phyloP scores from a whole-genome alignment of 805 yeast genomes.

The Ogataea zsoltii region DNA sequence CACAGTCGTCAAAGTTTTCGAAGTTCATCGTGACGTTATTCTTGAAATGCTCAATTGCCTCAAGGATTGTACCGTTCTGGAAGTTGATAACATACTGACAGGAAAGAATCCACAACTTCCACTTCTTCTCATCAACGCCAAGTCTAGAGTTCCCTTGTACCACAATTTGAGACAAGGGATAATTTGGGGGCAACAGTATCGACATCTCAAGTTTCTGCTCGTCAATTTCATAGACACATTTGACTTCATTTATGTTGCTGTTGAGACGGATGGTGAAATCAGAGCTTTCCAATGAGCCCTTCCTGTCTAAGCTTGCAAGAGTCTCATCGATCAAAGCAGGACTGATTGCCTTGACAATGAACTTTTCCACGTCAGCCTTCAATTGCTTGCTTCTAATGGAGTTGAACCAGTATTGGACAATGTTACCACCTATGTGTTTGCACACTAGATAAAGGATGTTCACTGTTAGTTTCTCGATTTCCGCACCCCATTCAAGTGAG shows the following conservation, averaged over 20 bases:
- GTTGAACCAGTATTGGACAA: conserved; percentile 68
- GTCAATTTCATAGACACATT: conserved; percentile 73
- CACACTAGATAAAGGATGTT: conserved; percentile 54
- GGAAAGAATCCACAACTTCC: conserved; percentile 94
- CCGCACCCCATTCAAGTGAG: conserved; percentile 30
- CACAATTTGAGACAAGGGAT: conserved; percentile 73
- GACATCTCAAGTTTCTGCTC: conserved; percentile 84
- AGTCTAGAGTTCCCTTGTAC: conserved; percentile 78
- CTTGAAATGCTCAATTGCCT: conserved; percentile 66
- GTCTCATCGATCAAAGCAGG: conserved; percentile 62
- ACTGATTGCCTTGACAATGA: conserved; percentile 61
- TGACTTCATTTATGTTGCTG: conserved; percentile 63
- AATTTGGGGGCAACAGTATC: conserved; percentile 69
- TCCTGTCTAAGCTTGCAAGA: conserved; percentile 38
- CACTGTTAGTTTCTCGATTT: conserved; percentile 42
- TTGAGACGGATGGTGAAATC: conserved; percentile 63
- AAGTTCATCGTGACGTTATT: conserved; percentile 82
- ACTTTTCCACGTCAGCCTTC: conserved; percentile 59
- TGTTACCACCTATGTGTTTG: conserved; percentile 57
- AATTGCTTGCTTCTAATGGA: conserved; percentile 67
- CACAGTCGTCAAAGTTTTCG: conserved; percentile 95
- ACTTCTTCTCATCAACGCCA: conserved; percentile 88
- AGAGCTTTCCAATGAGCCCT: conserved; percentile 35
- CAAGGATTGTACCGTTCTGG: conserved; percentile 70
- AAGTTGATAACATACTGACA: conserved; percentile 80